Conservation (phyloP, 163 green algal genomes). For the Scenedesmus sp. region DNA sequence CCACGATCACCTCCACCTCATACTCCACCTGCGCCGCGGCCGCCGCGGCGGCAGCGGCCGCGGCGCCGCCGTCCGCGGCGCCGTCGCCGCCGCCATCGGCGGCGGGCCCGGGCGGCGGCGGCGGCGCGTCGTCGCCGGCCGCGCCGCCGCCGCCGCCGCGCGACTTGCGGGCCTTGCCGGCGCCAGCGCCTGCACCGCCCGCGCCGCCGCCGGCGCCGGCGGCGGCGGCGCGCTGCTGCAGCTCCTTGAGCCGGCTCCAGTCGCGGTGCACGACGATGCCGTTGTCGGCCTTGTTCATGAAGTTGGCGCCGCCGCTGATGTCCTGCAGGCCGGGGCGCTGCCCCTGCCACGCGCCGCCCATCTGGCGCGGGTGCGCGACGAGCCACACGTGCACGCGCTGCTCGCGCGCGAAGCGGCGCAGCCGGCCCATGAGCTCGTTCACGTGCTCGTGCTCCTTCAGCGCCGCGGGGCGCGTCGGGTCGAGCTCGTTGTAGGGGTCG, state of each 20-base stretch:
- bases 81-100: neutral
- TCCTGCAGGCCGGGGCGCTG: slow-evolving; percentile 76
- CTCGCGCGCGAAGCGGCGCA: slow-evolving; percentile 81
- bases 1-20: slow-evolving; percentile 72
- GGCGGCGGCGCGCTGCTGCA: slow-evolving; percentile 13
- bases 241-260: slow-evolving; percentile 33
- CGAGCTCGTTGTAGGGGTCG: slow-evolving; percentile 98
- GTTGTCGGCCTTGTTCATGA: slow-evolving; percentile 98
- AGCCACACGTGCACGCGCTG: slow-evolving; percentile 74
- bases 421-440: slow-evolving; percentile 89
- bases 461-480: slow-evolving; percentile 61
- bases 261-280: slow-evolving; percentile 91
- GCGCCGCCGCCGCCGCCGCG: neutral
- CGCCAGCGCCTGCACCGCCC: too few relatives aligned
- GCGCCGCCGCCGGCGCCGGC: neutral
- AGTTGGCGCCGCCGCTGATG: slow-evolving; percentile 95
- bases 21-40: slow-evolving; percentile 10
- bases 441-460: slow-evolving; percentile 97
- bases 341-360: slow-evolving; percentile 62
- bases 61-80: slow-evolving; percentile 6
- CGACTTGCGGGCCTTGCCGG: neutral
- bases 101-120: neutral
- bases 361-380: slow-evolving; percentile 90
- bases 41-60: neutral
- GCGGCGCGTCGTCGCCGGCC: neutral